phyloP scores from a whole-genome alignment of 2,329 filamentous ascomycete genomes.

The Alternaria gaisen region DNA sequence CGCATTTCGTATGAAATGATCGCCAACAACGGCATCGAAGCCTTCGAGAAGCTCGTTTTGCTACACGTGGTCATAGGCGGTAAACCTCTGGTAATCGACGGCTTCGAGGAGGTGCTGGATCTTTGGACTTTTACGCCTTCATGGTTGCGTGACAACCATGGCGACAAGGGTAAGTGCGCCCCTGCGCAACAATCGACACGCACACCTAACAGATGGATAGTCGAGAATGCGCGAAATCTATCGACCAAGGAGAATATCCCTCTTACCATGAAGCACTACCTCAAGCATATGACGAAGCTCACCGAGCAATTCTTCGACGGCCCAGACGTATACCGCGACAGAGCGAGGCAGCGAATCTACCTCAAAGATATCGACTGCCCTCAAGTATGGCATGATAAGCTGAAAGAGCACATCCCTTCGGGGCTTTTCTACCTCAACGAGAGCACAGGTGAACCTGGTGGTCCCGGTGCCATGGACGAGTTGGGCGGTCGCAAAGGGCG shows the following conservation, averaged over 20 bases:
- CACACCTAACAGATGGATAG: constrained; percentile 56
- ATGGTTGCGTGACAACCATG: constrained; percentile 82
- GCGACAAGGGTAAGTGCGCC: constrained; percentile 73
- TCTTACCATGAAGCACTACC: constrained; percentile 88
- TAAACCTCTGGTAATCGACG: constrained; percentile 89
- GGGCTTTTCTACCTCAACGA: constrained; percentile 92
- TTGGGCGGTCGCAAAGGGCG: constrained; percentile 59
- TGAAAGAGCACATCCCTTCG: constrained; percentile 80
- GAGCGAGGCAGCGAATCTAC: constrained; percentile 85
- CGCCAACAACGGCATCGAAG: constrained; percentile 75
- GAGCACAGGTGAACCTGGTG: constrained; percentile 68
- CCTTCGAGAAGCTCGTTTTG: constrained; percentile 85
- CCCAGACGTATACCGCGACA: constrained; percentile 77
- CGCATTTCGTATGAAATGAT: constrained; percentile 83
- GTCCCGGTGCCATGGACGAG: constrained; percentile 64
- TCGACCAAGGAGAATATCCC: constrained; percentile 75
- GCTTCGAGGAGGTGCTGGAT: constrained; percentile 80
- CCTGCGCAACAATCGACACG: constrained; percentile 28
- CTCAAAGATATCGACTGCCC: constrained; percentile 98
- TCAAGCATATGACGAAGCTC: constrained; percentile 84
- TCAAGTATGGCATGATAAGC: constrained; percentile 80
- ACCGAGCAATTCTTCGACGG: constrained; percentile 79
- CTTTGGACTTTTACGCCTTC: constrained; percentile 78
- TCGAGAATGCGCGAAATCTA: constrained; percentile 86
- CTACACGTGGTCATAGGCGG: constrained; percentile 85